These are phyloP conservation scores for Harringtonia aguacate DNA, from an alignment of 2,329 filamentous ascomycete genomes.

Conservation along the genomic window DNA sequence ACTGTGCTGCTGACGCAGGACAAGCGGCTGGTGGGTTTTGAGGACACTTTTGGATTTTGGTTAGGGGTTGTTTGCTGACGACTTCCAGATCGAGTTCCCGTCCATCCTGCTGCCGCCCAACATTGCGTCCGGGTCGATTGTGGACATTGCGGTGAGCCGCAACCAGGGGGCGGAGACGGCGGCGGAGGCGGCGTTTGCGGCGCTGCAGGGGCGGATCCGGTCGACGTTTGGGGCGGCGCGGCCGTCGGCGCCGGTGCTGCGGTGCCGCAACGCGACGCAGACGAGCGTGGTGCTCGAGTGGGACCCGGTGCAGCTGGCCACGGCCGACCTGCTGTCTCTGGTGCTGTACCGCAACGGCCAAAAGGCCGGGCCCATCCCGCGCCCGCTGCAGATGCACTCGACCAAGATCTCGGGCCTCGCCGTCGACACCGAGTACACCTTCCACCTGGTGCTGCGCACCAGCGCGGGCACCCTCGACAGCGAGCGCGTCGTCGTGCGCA, in stretches of 20 bases:
- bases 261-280: slow-evolving; percentile 94
- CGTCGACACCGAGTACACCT: slow-evolving; percentile 93
- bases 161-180: slow-evolving; percentile 70
- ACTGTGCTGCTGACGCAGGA: slow-evolving; percentile 94
- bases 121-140: slow-evolving; percentile 92
- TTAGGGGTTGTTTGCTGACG: background rate
- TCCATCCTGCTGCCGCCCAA: slow-evolving; percentile 93
- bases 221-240: slow-evolving; percentile 73
- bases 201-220: slow-evolving; percentile 84
- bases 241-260: slow-evolving; percentile 66
- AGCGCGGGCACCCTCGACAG: slow-evolving; percentile 79
- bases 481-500: slow-evolving; percentile 75
- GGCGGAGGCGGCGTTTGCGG: slow-evolving; percentile 64
- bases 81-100: slow-evolving; percentile 93
- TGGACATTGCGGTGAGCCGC: slow-evolving; percentile 90
- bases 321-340: slow-evolving; percentile 79
- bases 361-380: slow-evolving; percentile 91
- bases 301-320: slow-evolving; percentile 90
- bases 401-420: slow-evolving; percentile 95
- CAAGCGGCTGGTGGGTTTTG: slow-evolving; percentile 66
- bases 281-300: slow-evolving; percentile 98
- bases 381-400: slow-evolving; percentile 75
- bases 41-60: slow-evolving; percentile 26
- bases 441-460: slow-evolving; percentile 85
- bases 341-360: slow-evolving; percentile 91